These are phyloP conservation scores for Clitopilus hobsonii DNA, from an alignment of 768 basidiomycete species.

Conservation along the genomic window DNA sequence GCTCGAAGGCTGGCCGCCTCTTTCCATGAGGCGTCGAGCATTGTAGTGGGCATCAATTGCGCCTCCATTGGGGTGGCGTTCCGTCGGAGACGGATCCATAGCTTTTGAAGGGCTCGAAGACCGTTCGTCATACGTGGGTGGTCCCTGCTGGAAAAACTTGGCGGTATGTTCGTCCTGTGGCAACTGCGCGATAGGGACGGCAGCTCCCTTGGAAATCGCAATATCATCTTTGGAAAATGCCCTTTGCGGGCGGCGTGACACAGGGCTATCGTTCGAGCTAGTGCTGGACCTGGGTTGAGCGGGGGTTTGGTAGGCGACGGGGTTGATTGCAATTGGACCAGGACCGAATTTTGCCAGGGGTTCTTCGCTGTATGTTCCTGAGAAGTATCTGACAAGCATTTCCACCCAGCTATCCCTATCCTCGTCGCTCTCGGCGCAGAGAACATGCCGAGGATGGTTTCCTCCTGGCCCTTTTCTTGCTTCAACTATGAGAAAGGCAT, in stretches of 20 bases:
- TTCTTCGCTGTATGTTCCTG: constrained; percentile 77
- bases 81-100: constrained; percentile 42
- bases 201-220: constrained; percentile 38
- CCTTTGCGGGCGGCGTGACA: constrained; percentile 33
- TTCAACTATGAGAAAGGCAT: constrained; percentile 97
- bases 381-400: constrained; percentile 84
- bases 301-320: constrained; percentile 21
- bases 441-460: constrained; percentile 76
- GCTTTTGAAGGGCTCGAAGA: constrained; percentile 55
- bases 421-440: constrained; percentile 93
- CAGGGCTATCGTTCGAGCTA: constrained; percentile 33
- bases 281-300: constrained; percentile 55
- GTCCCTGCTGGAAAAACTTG: constrained; percentile 53
- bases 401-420: constrained; percentile 96
- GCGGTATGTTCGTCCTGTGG: constrained; percentile 49
- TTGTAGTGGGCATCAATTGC: constrained; percentile 31
- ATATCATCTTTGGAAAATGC: constrained; percentile 58
- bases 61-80: constrained; percentile 27
- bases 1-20: constrained; percentile 42
- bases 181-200: constrained; percentile 54
- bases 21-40: constrained; percentile 38
- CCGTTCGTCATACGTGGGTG: constrained; percentile 28
- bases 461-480: constrained; percentile 69
- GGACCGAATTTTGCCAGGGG: constrained; percentile 34
- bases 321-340: constrained; percentile 17